Base-by-base conservation (phyloP, 1,284 basidiomycete species). In the Fomitopsis pinicola region DNA sequence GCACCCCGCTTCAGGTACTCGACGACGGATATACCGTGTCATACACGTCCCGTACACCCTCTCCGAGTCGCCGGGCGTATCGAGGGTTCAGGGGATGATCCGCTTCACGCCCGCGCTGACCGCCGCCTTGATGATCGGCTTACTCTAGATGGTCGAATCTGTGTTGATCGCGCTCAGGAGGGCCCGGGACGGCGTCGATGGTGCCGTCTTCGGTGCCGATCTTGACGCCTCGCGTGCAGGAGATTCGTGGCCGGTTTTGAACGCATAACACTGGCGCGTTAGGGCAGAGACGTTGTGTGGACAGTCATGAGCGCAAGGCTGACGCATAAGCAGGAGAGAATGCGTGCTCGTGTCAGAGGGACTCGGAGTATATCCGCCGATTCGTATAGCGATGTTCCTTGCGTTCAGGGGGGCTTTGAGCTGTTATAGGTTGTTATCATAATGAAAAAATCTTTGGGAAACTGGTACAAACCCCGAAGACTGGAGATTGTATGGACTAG, bases 71-170 rank as follows among this genome's bases (percentile, higher is more conserved):
- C 64, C 66, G 2, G 66, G 64, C 1, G 64, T 66, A 4, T 30
- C 66, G 33, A 65, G 65, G 63, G 65, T 62, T 42, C 63, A 64
- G 4, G 66, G 66, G 8, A 67, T 48, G 48, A 67, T 57, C 14
- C 64, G 59, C 61, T 65, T 59, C 15, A 67, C 62, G 15, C 69
- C 69, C 1, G 55, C 60, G 17, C 60, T 58, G 45, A 66, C 68
- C 17, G 68, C 68, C 8, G 66, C 66, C n/a, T 54, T 53, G 38
- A 66, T 15, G 9, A 66, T 7, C 0, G 62, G 38, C 42, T 63
- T 63, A 59, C 68, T 66, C 1, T 50, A 52, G 3, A n/a, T 30
- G 22, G 66, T 38, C 4, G 28, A 46, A 1, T 17, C 36, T 3
- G 59, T 55, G 28, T 7, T 28, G 26, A 63, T 44, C 5, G 60